Conservation (phyloP, 352 stramenopile species). For the Plasmopara halstedii region DNA sequence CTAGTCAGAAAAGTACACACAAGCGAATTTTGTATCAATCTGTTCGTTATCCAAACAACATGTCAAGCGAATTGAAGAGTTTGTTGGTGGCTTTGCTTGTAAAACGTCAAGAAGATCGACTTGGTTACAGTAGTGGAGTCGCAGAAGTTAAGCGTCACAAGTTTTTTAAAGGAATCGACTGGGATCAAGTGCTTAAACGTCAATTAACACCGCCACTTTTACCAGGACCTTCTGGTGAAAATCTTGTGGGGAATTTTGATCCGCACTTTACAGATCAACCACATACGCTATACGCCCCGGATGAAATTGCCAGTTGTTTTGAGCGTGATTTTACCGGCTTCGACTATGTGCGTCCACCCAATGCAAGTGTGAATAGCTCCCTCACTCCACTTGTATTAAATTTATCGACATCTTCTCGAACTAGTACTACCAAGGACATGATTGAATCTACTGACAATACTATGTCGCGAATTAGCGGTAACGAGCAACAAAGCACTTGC, state of each 20-base stretch:
- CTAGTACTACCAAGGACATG: constrained; percentile 22
- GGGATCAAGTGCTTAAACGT: constrained; percentile 64
- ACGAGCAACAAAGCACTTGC: constrained; percentile 16
- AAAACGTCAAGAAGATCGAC: constrained; percentile 75
- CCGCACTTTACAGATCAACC: constrained; percentile 79
- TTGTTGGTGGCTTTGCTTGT: constrained; percentile 62
- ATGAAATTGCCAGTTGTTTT: constrained; percentile 56
- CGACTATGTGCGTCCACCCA: constrained; percentile 58
- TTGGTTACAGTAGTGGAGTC: constrained; percentile 54
- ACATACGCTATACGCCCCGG: constrained; percentile 69
- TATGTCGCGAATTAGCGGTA: constrained; percentile 3
- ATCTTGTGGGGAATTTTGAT: constrained; percentile 81
- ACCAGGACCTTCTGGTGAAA: constrained; percentile 49
- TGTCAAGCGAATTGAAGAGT: constrained; percentile 69
- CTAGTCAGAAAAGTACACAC: constrained; percentile 83
- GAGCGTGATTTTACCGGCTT: constrained; percentile 79
- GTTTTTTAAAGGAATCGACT: constrained; percentile 76
- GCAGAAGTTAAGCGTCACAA: constrained; percentile 59
- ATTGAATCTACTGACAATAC: constrained; percentile 28
- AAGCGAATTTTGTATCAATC: constrained; percentile 85
- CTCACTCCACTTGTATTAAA: constrained; percentile 2
- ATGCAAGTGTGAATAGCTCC: not conserved
- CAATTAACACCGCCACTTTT: constrained; percentile 54
- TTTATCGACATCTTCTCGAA: constrained; percentile 10
- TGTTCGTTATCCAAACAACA: constrained; percentile 80